Percentiles rank a stretch among this genome's conserved stretches.
Conservation (phyloP, 1,284 basidiomycete genomes). For the Grifola frondosa region DNA sequence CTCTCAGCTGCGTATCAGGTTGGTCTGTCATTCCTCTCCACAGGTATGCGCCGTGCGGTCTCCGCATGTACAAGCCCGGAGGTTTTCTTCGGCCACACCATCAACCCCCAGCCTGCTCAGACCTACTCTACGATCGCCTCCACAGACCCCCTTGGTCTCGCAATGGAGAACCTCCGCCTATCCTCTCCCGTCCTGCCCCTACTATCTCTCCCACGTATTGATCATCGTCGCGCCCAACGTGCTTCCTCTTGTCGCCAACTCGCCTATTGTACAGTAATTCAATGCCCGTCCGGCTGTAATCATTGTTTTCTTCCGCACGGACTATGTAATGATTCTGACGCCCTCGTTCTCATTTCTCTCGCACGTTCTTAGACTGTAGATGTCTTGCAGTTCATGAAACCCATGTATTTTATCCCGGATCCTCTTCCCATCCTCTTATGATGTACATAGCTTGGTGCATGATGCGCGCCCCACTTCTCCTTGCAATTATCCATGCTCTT, state of each 20-base stretch:
- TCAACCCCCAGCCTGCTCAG: constrained; percentile 34
- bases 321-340: not conserved
- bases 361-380: constrained; percentile 4
- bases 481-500: no score
- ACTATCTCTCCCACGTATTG: constrained; percentile 4
- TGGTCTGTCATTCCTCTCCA: constrained; percentile 91
- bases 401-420: not conserved
- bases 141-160: constrained; percentile 66
- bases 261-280: constrained; percentile 13
- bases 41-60: constrained; percentile 92
- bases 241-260: constrained; percentile 1
- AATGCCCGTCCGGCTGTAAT: constrained; percentile 4
- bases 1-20: constrained; percentile 88
- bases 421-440: no score
- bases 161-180: constrained; percentile 59
- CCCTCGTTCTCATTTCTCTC: not conserved
- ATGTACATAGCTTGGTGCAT: constrained; percentile 4
- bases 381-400: no score
- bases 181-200: constrained; percentile 19
- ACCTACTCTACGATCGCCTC: constrained; percentile 39
- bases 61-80: constrained; percentile 91
- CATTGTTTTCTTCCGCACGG: not conserved
- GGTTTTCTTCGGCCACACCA: constrained; percentile 72
- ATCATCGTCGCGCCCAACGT: not conserved
- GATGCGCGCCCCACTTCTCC: no score